These are phyloP conservation scores for Sporothrix euskadiensis DNA, from an alignment of 2,329 filamentous ascomycete species.

Conservation along the genomic window DNA sequence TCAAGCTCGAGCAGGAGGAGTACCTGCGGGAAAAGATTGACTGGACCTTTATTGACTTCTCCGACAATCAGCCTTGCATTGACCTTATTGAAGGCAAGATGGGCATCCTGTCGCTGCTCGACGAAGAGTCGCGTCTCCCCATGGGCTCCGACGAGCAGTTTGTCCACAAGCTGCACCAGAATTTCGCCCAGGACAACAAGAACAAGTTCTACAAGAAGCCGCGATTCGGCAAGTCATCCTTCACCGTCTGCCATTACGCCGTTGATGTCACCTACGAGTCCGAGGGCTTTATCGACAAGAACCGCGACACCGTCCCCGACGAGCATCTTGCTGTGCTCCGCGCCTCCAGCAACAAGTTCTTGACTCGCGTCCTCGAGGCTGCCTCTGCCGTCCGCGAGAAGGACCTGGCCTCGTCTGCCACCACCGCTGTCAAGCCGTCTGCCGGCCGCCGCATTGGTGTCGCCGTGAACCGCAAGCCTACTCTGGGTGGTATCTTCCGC, in stretches of 20 bases:
- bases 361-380: slow-evolving; percentile 79
- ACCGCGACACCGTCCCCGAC: slow-evolving; percentile 96
- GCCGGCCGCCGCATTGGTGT: slow-evolving; percentile 85
- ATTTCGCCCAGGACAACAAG: slow-evolving; percentile 86
- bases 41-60: slow-evolving; percentile 99
- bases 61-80: slow-evolving; percentile 98
- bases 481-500: slow-evolving; percentile 97
- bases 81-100: slow-evolving; percentile 97
- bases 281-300: slow-evolving; percentile 99
- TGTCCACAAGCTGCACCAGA: slow-evolving; percentile 91
- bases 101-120: slow-evolving; percentile 85
- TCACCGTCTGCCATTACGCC: slow-evolving; percentile 98
- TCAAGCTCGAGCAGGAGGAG: slow-evolving; percentile 98
- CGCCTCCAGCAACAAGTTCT: slow-evolving; percentile 80
- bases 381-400: slow-evolving; percentile 88
- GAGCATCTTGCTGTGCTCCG: slow-evolving; percentile 94
- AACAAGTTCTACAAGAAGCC: slow-evolving; percentile 98
- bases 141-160: slow-evolving; percentile 98
- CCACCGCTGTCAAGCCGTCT: slow-evolving; percentile 74
- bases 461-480: slow-evolving; percentile 93
- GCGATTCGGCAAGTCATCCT: slow-evolving; percentile 92
- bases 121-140: slow-evolving; percentile 93
- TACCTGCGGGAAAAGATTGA: slow-evolving; percentile 95
- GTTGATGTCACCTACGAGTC: slow-evolving; percentile 98
- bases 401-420: slow-evolving; percentile 66